Percentiles rank a stretch among this genome's conserved stretches.
These are phyloP conservation scores for Meyerozyma smithsonii DNA, from an alignment of 1,139 yeast species.

Conservation along the genomic window DNA sequence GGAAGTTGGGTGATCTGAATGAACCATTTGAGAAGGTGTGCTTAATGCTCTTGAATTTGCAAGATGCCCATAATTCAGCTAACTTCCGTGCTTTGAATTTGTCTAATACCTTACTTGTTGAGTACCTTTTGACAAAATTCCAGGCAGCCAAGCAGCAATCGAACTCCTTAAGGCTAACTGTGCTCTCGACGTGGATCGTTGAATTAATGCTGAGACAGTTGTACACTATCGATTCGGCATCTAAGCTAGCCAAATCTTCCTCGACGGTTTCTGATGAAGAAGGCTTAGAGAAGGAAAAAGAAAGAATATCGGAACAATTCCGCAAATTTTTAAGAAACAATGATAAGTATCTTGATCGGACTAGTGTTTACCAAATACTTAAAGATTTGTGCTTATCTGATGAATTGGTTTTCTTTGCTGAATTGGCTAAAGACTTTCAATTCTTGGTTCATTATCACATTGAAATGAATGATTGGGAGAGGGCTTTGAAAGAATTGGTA, in stretches of 20 bases:
- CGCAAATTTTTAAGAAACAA: constrained; percentile 50
- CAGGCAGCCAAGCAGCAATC: constrained; percentile 29
- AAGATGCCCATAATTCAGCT: constrained; percentile 6
- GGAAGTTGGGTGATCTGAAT: constrained; percentile 56
- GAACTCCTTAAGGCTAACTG: constrained; percentile 48
- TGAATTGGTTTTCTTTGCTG: constrained; percentile 66
- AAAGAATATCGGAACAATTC: constrained; percentile 29
- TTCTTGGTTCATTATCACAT: constrained; percentile 70
- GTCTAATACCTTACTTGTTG: constrained; percentile 39
- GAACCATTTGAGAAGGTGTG: constrained; percentile 73
- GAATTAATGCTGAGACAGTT: constrained; percentile 45
- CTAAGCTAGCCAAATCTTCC: neutral
- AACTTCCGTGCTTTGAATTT: constrained; percentile 15
- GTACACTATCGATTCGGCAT: constrained; percentile 17
- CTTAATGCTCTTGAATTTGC: constrained; percentile 50
- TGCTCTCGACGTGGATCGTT: constrained; percentile 80
- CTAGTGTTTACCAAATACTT: constrained; percentile 70
- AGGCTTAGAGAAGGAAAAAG: constrained; percentile 7
- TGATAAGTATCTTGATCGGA: constrained; percentile 49
- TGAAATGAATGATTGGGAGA: constrained; percentile 65
- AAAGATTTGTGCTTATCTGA: constrained; percentile 59
- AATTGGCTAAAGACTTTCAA: constrained; percentile 60
- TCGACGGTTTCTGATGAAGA: neutral
- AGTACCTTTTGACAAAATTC: constrained; percentile 55
- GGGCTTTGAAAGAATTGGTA: constrained; percentile 56